Evolutionary conservation across 805 yeast genomes (phyloP).

Genomic region (Spathaspora sp.): DNA sequence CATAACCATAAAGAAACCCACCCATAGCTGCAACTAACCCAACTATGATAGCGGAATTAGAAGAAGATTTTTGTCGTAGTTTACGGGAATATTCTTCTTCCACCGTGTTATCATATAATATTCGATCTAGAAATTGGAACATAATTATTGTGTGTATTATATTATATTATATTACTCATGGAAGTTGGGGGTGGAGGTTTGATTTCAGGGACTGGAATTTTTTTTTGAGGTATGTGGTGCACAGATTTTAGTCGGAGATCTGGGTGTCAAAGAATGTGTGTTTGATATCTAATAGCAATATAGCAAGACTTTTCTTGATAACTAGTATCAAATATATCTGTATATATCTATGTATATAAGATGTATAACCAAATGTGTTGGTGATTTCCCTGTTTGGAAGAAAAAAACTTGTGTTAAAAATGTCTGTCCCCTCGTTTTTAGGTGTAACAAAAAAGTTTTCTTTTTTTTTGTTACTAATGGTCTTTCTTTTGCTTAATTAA

Average conservation of each 20-base stretch:
- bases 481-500: background rate
- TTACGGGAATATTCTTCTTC: constrained; percentile 35
- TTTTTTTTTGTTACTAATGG: background rate
- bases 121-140: constrained; percentile 12
- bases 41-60: constrained; percentile 64
- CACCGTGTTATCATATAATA: constrained; percentile 32
- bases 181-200: background rate
- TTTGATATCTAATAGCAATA: no score
- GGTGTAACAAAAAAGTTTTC: background rate
- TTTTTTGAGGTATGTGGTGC: no score
- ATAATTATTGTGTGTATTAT: background rate
- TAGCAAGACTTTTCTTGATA: no score
- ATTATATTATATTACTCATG: background rate
- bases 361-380: background rate
- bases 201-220: no score
- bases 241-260: no score
- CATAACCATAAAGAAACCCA: constrained; percentile 86
- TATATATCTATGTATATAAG: no score
- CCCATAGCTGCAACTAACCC: constrained; percentile 88
- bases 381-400: no score
- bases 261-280: no score
- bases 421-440: background rate
- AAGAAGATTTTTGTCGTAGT: constrained; percentile 45
- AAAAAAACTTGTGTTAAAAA: background rate
- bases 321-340: no score